These are phyloP conservation scores for Boletellus ananas DNA, from an alignment of 768 basidiomycete genomes.

Conservation along the genomic window DNA sequence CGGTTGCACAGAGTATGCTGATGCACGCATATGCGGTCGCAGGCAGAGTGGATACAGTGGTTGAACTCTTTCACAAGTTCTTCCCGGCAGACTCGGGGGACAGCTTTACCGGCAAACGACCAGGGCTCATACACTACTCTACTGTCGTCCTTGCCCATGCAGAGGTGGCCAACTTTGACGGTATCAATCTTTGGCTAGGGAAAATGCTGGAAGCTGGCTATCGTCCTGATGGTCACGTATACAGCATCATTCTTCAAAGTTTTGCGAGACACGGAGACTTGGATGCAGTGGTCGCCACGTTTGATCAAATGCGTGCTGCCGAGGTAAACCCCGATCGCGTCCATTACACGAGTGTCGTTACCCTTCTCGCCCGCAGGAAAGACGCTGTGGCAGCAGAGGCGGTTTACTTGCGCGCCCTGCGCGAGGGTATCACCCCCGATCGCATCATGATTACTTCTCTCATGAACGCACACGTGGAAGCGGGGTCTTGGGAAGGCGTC, in stretches of 20 bases:
- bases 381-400: constrained; percentile 65
- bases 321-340: constrained; percentile 45
- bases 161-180: constrained; percentile 41
- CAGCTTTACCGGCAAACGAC: constrained; percentile 30
- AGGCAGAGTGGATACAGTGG: constrained; percentile 39
- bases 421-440: constrained; percentile 61
- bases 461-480: constrained; percentile 80
- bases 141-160: constrained; percentile 55
- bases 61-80: constrained; percentile 50
- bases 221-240: constrained; percentile 53
- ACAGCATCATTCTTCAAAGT: constrained; percentile 55
- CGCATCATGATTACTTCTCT: constrained; percentile 61
- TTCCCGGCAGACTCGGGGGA: constrained; percentile 42
- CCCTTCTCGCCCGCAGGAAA: constrained; percentile 56
- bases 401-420: constrained; percentile 60
- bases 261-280: constrained; percentile 55
- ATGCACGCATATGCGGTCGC: constrained; percentile 54
- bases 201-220: constrained; percentile 47
- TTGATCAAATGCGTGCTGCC: constrained; percentile 58
- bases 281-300: constrained; percentile 43
- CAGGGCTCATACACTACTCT: constrained; percentile 50
- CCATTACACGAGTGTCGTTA: constrained; percentile 65
- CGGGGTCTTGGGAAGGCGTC: constrained; percentile 75
- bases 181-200: constrained; percentile 53
- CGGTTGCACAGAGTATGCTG: constrained; percentile 39